Evolutionary conservation across 768 basidiomycete species (phyloP).

Genomic region (Phaeolepiota aurea): DNA sequence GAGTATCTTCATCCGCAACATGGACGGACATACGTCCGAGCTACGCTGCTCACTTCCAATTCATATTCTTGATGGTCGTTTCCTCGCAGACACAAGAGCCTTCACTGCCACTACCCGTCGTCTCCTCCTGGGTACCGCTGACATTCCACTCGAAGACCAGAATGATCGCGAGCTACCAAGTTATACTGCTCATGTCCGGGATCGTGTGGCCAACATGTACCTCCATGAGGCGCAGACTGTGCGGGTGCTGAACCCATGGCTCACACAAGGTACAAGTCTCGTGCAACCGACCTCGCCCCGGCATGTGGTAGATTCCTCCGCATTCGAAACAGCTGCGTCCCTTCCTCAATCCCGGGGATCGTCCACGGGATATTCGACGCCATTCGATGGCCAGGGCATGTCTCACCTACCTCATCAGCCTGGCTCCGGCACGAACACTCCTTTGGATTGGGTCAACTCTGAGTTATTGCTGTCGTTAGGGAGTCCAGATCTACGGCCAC

Average conservation of each 20-base stretch:
- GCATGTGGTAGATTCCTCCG: background rate
- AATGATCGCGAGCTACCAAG: conserved; percentile 79
- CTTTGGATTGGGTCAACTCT: conserved; percentile 77
- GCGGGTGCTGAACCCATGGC: conserved; percentile 61
- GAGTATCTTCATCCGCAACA: conserved; percentile 73
- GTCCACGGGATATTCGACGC: conserved; percentile 30
- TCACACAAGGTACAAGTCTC: conserved; percentile 27
- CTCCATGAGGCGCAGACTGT: conserved; percentile 54
- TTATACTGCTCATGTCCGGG: conserved; percentile 83
- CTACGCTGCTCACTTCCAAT: conserved; percentile 91
- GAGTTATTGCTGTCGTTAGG: conserved; percentile 51
- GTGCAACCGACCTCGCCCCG: conserved; percentile 3
- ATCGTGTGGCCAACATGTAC: conserved; percentile 78
- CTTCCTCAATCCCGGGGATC: conserved; percentile 12
- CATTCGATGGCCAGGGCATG: conserved; percentile 26
- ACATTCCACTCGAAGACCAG: conserved; percentile 26
- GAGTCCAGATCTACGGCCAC: background rate
- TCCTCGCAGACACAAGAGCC: conserved; percentile 69
- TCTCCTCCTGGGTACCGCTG: conserved; percentile 42
- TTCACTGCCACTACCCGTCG: conserved; percentile 71
- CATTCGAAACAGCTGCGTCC: background rate
- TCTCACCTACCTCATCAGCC: conserved; percentile 39
- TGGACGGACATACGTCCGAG: conserved; percentile 89
- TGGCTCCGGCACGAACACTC: conserved; percentile 31
- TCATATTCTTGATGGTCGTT: conserved; percentile 65